These are phyloP conservation scores for Carex pumila DNA, from an alignment of 176 grass and related monocot genomes.

Conservation along the genomic window DNA sequence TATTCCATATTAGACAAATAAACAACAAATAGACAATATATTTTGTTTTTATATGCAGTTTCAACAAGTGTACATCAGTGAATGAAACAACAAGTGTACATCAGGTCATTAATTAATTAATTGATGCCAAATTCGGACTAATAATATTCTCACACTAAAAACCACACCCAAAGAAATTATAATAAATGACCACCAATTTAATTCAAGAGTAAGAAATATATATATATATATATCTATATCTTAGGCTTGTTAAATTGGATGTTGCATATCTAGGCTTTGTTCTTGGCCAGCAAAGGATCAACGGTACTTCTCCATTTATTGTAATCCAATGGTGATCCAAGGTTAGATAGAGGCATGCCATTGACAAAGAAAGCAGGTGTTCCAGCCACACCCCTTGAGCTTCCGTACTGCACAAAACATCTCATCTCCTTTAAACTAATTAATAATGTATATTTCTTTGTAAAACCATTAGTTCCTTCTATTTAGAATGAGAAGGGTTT, in stretches of 20 bases:
- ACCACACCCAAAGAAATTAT: not conserved
- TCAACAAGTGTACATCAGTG: too few species aligned
- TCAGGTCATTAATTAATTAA: too few species aligned
- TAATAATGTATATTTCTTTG: not conserved
- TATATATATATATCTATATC: too few species aligned
- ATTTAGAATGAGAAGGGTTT: too few species aligned
- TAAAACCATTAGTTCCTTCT: not conserved
- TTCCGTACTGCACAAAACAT: constrained; percentile 48
- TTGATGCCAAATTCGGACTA: too few species aligned
- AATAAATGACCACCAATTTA: not conserved
- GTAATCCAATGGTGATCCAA: constrained; percentile 29
- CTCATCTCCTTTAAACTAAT: not conserved
- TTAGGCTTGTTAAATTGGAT: not conserved
- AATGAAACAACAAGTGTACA: too few species aligned
- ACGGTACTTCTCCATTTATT: constrained; percentile 57
- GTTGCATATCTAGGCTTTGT: constrained; percentile 4
- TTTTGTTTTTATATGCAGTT: too few species aligned
- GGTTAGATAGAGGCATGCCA: constrained; percentile 51
- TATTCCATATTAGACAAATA: too few species aligned
- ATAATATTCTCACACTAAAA: not conserved
- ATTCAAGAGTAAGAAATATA: not conserved
- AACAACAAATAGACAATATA: too few species aligned
- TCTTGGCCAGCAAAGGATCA: constrained; percentile 49
- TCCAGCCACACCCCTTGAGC: constrained; percentile 75
- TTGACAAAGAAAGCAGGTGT: constrained; percentile 87